A percentile compares a stretch with the other conserved stretches of the same genome.
These are phyloP conservation scores for Candida vaughaniae DNA, from an alignment of 805 yeast genomes.

Conservation along the genomic window DNA sequence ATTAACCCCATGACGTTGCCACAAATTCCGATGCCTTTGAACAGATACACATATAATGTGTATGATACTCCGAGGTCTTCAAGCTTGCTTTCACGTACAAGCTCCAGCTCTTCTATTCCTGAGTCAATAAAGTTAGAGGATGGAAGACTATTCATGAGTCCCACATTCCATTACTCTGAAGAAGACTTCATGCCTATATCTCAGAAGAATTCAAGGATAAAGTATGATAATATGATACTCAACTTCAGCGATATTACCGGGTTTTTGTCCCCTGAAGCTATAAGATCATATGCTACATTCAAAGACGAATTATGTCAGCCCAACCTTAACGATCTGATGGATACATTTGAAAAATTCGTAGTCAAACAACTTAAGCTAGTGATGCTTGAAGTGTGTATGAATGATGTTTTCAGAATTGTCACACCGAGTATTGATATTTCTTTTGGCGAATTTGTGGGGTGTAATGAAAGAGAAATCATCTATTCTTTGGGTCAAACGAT, in stretches of 20 bases:
- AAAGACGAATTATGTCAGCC: constrained; percentile 31
- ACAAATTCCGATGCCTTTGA: constrained; percentile 58
- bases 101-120: constrained; percentile 1
- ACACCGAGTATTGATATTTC: constrained; percentile 44
- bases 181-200: constrained; percentile 32
- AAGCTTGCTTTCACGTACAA: constrained; percentile 1
- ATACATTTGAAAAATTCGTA: constrained; percentile 61
- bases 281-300: constrained; percentile 39
- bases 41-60: constrained; percentile 17
- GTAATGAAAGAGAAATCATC: constrained; percentile 19
- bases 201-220: constrained; percentile 36
- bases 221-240: constrained; percentile 54
- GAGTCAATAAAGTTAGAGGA: not conserved
- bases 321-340: constrained; percentile 54
- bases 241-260: constrained; percentile 53
- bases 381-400: constrained; percentile 30
- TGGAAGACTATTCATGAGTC: constrained; percentile 12
- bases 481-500: constrained; percentile 19
- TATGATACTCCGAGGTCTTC: constrained; percentile 15
- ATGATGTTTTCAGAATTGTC: constrained; percentile 46
- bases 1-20: constrained; percentile 65
- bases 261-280: constrained; percentile 44
- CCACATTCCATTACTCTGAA: constrained; percentile 27
- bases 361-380: constrained; percentile 42
- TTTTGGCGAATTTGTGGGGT: constrained; percentile 31